Evolutionary conservation across 768 basidiomycete genomes (phyloP), one percentile per base, ranked within the genome.

Genomic region (Mycena indigotica): DNA sequence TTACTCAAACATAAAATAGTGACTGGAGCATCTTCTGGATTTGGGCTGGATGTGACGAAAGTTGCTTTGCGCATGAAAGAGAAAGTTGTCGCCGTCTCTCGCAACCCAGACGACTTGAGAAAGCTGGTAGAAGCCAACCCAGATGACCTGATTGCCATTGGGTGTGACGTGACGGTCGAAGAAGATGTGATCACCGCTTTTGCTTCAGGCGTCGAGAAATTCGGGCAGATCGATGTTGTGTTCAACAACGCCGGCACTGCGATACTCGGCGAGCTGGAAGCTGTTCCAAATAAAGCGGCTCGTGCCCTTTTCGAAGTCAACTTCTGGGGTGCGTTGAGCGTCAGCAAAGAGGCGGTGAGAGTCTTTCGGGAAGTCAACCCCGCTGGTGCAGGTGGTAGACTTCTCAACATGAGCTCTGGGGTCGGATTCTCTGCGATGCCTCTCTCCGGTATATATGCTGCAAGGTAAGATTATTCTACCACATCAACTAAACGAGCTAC

Each of bases 281-380:
- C 45, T 19, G 58, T 35, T 1, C 63, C 59, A 24, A 53, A 64
- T 28, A 62, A 63, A 2, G 25, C 17, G 0, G 72, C 70, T 4
- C 58, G 57, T 1, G 56, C 45, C 0, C 12, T 68, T 60, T 70
- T 71, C 15, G 66, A 71, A 0, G 66, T 67, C 2, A 71, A 73
- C 28, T 66, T 70, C 32, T 70, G 65, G 70, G 66, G 68, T 2
- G 66, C 63, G 4, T 10, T 38, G 16, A 39, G 28, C 6, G 55
- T 60, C 12, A 56, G 54, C 54, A 60, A 30, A 28, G 59, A 60
- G 51, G 59, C 59, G 1, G 28, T 60, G 16, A 25, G 55, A 19
- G 59, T 60, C 17, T 52, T 60, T 50, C 50, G 57, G 4, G 59
- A 60, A 13, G 24, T 60, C 3, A 56, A 60, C 25, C 55, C 50